Evolutionary conservation across 1,139 yeast species (phyloP).

Genomic region (Pichia sp.): DNA sequence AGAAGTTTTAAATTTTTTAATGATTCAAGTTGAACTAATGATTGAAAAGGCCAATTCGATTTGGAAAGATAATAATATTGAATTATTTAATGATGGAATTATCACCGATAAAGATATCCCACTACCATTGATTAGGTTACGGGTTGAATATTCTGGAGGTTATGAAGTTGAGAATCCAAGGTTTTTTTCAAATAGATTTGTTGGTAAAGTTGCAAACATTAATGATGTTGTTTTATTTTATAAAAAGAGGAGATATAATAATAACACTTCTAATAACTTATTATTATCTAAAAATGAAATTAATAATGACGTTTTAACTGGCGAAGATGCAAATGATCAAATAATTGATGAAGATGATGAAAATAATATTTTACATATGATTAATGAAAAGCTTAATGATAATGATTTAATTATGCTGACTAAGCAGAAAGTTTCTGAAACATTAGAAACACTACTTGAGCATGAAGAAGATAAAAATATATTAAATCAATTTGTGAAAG

Average conservation of each 20-base stretch:
- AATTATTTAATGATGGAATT: constrained; percentile 22
- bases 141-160: constrained; percentile 88
- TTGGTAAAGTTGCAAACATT: constrained; percentile 84
- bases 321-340: constrained; percentile 13
- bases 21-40: constrained; percentile 58
- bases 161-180: constrained; percentile 89
- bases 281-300: not conserved
- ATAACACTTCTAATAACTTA: constrained; percentile 4
- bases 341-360: constrained; percentile 14
- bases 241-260: constrained; percentile 36
- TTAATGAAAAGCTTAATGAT: constrained; percentile 54
- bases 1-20: constrained; percentile 56
- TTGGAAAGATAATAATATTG: constrained; percentile 39
- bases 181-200: constrained; percentile 83
- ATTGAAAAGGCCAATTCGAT: constrained; percentile 52
- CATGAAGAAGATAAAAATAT: constrained; percentile 62
- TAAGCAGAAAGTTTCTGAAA: constrained; percentile 68
- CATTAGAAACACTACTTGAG: constrained; percentile 67
- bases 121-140: constrained; percentile 70
- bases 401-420: constrained; percentile 67
- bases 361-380: constrained; percentile 50
- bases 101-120: constrained; percentile 36
- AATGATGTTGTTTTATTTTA: constrained; percentile 77
- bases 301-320: constrained; percentile 17
- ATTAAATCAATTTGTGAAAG: constrained; percentile 60